Percentiles rank a stretch among this genome's conserved stretches.
Conservation (phyloP, 2,329 filamentous ascomycete species). For the Dothideomycetes sp. region DNA sequence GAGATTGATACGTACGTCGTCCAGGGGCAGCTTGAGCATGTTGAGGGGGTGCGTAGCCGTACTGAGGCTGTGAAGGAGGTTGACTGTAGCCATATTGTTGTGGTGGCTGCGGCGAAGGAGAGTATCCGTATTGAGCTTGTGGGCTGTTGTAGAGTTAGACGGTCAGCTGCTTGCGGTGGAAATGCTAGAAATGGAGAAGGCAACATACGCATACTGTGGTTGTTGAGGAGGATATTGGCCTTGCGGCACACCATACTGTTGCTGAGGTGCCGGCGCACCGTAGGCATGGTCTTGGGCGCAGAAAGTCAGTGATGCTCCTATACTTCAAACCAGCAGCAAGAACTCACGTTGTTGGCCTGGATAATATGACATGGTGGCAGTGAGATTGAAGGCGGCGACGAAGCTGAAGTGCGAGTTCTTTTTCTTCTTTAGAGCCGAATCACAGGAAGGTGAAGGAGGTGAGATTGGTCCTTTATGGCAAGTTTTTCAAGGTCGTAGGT, state of each 20-base stretch:
- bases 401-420: too few relatives aligned
- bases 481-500: too few relatives aligned
- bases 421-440: too few relatives aligned
- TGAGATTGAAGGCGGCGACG: too few relatives aligned
- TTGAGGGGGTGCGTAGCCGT: slow-evolving; percentile 23
- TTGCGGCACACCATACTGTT: neutral
- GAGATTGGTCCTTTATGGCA: too few relatives aligned
- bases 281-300: slow-evolving; percentile 25
- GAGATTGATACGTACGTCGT: slow-evolving; percentile 9
- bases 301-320: neutral
- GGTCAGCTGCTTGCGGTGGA: too few relatives aligned
- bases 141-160: neutral
- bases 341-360: neutral
- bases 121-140: slow-evolving; percentile 22
- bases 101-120: slow-evolving; percentile 26
- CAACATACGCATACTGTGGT: neutral
- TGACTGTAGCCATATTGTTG: slow-evolving; percentile 21
- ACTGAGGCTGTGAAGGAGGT: slow-evolving; percentile 31
- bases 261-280: slow-evolving; percentile 14
- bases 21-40: slow-evolving; percentile 5
- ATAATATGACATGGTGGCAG: neutral
- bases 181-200: too few relatives aligned
- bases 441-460: too few relatives aligned
- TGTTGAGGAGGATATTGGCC: neutral
- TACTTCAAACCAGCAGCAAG: neutral